These are phyloP conservation scores for Sporisorium exsertum DNA, from an alignment of 1,284 basidiomycete genomes.

Conservation along the genomic window DNA sequence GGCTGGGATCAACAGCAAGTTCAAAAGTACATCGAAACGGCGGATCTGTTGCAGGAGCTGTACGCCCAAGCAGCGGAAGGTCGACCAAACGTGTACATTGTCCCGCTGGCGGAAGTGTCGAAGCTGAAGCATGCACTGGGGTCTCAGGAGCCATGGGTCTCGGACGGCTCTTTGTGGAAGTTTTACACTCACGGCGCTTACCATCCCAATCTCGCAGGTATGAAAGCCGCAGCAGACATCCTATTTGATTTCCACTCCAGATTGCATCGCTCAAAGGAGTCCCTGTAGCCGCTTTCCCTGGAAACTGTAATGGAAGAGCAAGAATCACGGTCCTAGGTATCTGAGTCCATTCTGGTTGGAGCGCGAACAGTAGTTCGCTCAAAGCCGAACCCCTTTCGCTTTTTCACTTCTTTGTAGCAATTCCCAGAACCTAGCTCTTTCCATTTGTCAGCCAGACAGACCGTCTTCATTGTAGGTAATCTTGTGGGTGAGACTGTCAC, in stretches of 20 bases:
- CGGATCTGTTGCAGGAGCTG: conserved; percentile 12
- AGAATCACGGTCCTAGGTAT: too few relatives aligned
- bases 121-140: conserved; percentile 18
- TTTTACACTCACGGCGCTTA: conserved; percentile 21
- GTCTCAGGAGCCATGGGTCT: conserved; percentile 22
- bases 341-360: too few relatives aligned
- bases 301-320: too few relatives aligned
- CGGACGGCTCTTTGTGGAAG: conserved; percentile 17
- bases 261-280: background rate
- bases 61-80: conserved; percentile 21
- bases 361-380: too few relatives aligned
- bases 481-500: too few relatives aligned
- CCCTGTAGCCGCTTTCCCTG: too few relatives aligned
- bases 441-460: too few relatives aligned
- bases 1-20: conserved; percentile 19
- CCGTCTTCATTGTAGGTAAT: too few relatives aligned
- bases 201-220: conserved; percentile 28
- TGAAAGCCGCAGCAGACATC: conserved; percentile 22
- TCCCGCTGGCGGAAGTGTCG: conserved; percentile 21
- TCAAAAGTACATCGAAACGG: conserved; percentile 10
- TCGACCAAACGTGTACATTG: conserved; percentile 11
- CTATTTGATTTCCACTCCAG: conserved; percentile 16
- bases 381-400: too few relatives aligned
- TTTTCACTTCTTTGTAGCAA: too few relatives aligned
- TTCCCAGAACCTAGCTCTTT: too few relatives aligned